Evolutionary conservation across 805 yeast species (phyloP), one percentile per base, ranked within the genome.

Genomic region (Wickerhamiella occidentalis): DNA sequence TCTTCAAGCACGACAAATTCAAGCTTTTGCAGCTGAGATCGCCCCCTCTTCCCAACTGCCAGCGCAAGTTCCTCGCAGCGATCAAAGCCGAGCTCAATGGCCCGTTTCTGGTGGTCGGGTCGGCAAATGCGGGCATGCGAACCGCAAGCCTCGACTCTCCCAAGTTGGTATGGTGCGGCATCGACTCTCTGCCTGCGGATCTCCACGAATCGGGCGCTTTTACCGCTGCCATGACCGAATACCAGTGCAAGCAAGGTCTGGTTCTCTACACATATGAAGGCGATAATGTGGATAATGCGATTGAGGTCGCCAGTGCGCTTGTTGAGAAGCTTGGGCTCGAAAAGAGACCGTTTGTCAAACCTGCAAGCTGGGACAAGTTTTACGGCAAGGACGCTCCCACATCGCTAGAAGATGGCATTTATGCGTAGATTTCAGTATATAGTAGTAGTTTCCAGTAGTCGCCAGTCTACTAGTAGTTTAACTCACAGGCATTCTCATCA

Each of bases 231-330:
- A 6, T 46, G 11, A 13, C 15, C 6, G 9, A 18, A 13, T 37
- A 25, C 25, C 17, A 46, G 2, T 33, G 38, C 19, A 40, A 41
- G 1, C 12, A 45, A 6, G 65, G 63, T 0, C 33, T 64, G 1
- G 75, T 76, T 9, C 69, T 76, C 15, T 79, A 73, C 61, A 94
- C 82, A 1, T 86, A 85, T 63, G 96, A 88, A 62, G 96, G 97
- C 29, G 96, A 88, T 63, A 90, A 90, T 62, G 74, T 80, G 25
- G 60, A 64, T 18, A 95, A 87, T 62, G 92, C 94, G 6, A 68
- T 68, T 40, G 53, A 60, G 8, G 63, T 82, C 52, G 78, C 83
- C 2, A 53, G 54, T 11, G 62, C 64, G 28, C 61, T 71, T 2
- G 55, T 61, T 5, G 55, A 64, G 3, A 52, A 67, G 17, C 56